Conservation (phyloP, 2,329 filamentous ascomycete genomes). For the Akanthomyces uredinophilus region DNA sequence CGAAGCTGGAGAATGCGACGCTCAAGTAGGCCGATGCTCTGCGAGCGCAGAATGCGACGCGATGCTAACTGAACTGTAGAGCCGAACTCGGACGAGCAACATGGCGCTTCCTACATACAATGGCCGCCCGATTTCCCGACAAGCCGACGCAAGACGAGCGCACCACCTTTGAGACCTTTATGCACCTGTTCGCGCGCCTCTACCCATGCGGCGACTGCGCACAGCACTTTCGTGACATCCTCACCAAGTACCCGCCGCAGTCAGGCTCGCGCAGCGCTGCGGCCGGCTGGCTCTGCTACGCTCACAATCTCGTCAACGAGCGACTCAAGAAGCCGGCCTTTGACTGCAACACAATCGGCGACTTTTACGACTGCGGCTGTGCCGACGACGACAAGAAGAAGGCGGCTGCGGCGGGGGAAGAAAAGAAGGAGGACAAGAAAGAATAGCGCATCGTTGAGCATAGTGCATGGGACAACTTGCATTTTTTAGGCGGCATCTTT, state of each 20-base stretch:
- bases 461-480: not conserved
- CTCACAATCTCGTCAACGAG: slow-evolving; percentile 64
- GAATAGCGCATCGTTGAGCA: not conserved
- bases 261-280: slow-evolving; percentile 58
- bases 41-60: too few species aligned
- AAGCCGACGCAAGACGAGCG: slow-evolving; percentile 58
- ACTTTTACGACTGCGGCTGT: slow-evolving; percentile 68
- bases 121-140: slow-evolving; percentile 65
- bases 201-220: slow-evolving; percentile 69
- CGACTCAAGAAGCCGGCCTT: slow-evolving; percentile 57
- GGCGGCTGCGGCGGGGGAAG: slow-evolving; percentile 18
- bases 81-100: slow-evolving; percentile 62
- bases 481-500: slow-evolving; percentile 1
- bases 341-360: slow-evolving; percentile 62
- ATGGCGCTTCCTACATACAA: slow-evolving; percentile 67
- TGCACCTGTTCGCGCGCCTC: slow-evolving; percentile 61
- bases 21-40: slow-evolving; percentile 50
- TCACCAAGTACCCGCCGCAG: slow-evolving; percentile 60
- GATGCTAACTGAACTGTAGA: slow-evolving; percentile 27
- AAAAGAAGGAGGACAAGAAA: slow-evolving; percentile 20
- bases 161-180: slow-evolving; percentile 58
- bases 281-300: slow-evolving; percentile 63
- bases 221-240: slow-evolving; percentile 58
- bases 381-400: slow-evolving; percentile 55
- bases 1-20: slow-evolving; percentile 78